Evolutionary conservation across 2,329 filamentous ascomycete genomes (phyloP), one percentile per base, ranked within the genome.

Genomic region (Fonsecaea pugnacius): DNA sequence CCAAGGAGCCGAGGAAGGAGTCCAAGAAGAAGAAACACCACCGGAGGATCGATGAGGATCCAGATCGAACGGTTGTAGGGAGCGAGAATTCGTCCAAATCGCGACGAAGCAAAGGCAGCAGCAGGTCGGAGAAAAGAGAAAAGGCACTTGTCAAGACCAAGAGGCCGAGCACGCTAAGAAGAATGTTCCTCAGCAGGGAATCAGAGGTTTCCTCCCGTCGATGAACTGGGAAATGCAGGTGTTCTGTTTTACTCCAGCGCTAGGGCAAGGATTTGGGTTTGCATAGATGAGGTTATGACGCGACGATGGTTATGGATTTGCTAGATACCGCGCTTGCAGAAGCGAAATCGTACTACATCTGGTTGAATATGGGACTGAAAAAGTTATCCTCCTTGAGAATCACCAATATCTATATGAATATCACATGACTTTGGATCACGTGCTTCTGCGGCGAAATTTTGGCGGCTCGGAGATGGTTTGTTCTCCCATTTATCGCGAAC

Each of bases 141-240:
- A 70, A 69, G 56, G 64, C 60, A 6, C 24, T 70, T n/a, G 60
- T 71, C 33, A 71, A 70, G 54, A 62, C 69, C 33, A 78, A 78
- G 68, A 77, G 76, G 18, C 75, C 77, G 12, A 79, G 78, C 64
- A 67, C 71, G 14, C 58, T 71, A 64, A 63, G 70, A 33, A 60
- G 68, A 57, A 69, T 73, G 63, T 69, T 74, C 57, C 46, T 27
- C 9, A 65, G 58, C 50, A 69, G 50, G 40, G 60, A 67, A 18
- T 40, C 58, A 40, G 66, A 67, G 9, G 30, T 59, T 5, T 65
- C 58, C 32, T 60, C 56, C 5, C 58, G 57, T 32, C 56, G 62
- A 50, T 67, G 62, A 67, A 30, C 46, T 16, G 35, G 36, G 38
- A n/a, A 33, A 32, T 55, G 35, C 46, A 53, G 10, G 4, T 12